Percentiles rank a stretch among this genome's conserved stretches.
Evolutionary conservation across 225 moss, liverwort and hornwort species (phyloP).

Genomic region (Pseudoscleropodium purum): DNA sequence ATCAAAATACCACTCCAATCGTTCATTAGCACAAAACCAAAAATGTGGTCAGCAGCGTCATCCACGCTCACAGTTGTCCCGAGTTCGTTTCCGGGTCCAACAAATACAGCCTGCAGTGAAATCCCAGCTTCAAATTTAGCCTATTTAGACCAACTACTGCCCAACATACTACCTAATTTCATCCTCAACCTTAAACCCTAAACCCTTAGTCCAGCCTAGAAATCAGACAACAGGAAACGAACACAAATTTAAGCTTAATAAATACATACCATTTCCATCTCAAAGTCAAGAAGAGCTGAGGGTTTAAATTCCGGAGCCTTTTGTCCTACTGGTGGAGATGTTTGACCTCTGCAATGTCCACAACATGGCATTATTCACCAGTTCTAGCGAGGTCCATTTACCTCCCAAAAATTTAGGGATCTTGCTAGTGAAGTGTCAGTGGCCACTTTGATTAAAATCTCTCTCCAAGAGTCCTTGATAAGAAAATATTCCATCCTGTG

Average conservation of each 20-base stretch:
- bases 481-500: not conserved
- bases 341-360: conserved; percentile 63
- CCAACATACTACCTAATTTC: not conserved
- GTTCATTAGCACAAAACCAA: conserved; percentile 94
- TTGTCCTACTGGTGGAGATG: conserved; percentile 62
- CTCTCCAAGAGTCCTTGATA: not conserved
- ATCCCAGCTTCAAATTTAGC: not conserved
- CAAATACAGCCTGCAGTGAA: conserved; percentile 63
- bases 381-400: not conserved
- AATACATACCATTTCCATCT: conserved; percentile 73
- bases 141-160: too few relatives aligned
- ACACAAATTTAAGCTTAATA: not conserved
- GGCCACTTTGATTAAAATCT: not conserved
- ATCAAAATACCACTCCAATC: conserved; percentile 85
- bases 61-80: conserved; percentile 73
- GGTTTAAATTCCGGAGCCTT: conserved; percentile 56
- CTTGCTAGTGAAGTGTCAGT: not conserved
- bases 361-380: not conserved
- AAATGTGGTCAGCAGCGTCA: conserved; percentile 69
- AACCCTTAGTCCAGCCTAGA: not conserved
- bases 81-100: conserved; percentile 76
- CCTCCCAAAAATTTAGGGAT: not conserved
- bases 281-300: conserved; percentile 72
- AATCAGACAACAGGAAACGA: not conserved
- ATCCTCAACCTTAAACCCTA: not conserved